Evolutionary conservation across 2,329 filamentous ascomycete species (phyloP).

Genomic region (Bipolaris victoriae): DNA sequence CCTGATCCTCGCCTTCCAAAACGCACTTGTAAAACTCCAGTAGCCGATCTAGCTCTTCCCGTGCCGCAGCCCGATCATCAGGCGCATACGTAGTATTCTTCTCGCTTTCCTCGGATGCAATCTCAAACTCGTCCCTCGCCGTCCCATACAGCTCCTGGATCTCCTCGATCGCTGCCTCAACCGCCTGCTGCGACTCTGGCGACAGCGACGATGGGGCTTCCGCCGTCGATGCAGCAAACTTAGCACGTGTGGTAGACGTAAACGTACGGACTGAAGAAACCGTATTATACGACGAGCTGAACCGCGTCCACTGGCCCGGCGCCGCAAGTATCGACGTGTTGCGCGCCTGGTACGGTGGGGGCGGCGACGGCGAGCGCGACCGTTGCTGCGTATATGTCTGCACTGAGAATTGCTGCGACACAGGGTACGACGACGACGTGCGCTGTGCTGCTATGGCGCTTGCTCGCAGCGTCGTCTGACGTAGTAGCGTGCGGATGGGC

Average conservation of each 20-base stretch:
- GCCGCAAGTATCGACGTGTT: slow-evolving; percentile 34
- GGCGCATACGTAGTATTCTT: slow-evolving; percentile 63
- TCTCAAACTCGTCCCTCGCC: slow-evolving; percentile 55
- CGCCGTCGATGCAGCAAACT: slow-evolving; percentile 13
- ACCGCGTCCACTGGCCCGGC: slow-evolving; percentile 43
- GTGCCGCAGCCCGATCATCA: slow-evolving; percentile 60
- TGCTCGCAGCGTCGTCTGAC: slow-evolving; percentile 35
- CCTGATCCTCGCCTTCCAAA: slow-evolving; percentile 49
- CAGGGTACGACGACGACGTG: slow-evolving; percentile 26
- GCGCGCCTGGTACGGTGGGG: slow-evolving; percentile 34
- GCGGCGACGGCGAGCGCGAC: slow-evolving; percentile 32
- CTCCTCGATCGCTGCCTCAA: slow-evolving; percentile 43
- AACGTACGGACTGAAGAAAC: slow-evolving; percentile 44
- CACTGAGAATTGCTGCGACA: slow-evolving; percentile 28
- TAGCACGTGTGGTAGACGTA: slow-evolving; percentile 17
- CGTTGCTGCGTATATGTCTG: slow-evolving; percentile 18
- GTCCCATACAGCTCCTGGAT: slow-evolving; percentile 49
- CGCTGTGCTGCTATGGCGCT: slow-evolving; percentile 31
- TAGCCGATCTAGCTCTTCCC: slow-evolving; percentile 59
- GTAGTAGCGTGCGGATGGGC: slow-evolving; percentile 39
- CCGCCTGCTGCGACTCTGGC: slow-evolving; percentile 28
- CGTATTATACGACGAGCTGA: slow-evolving; percentile 36
- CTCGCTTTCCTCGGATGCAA: slow-evolving; percentile 59
- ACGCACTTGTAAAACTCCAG: slow-evolving; percentile 55
- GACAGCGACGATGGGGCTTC: slow-evolving; percentile 16